These are phyloP conservation scores for Pseudomonodictys pantanalensis DNA, from an alignment of 495 filamentous ascomycete genomes.

Conservation along the genomic window DNA sequence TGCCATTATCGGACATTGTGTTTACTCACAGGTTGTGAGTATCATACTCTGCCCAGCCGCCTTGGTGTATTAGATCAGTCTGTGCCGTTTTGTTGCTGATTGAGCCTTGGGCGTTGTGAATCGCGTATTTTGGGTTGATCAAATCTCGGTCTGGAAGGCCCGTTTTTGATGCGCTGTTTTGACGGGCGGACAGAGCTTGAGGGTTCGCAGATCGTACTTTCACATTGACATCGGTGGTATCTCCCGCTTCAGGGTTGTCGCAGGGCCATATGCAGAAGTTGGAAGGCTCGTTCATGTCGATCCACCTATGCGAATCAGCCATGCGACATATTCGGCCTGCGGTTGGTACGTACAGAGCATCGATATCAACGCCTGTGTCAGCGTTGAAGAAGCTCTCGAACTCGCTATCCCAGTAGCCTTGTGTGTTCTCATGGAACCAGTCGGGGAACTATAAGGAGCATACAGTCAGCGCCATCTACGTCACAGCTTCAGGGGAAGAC, in stretches of 20 bases:
- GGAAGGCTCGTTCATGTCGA: slow-evolving; percentile 48
- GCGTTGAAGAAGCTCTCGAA: slow-evolving; percentile 67
- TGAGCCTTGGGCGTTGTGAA: slow-evolving; percentile 60
- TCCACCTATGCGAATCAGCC: slow-evolving; percentile 49
- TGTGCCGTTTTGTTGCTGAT: slow-evolving; percentile 48
- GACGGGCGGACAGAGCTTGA: neutral
- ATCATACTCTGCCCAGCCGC: slow-evolving; percentile 71
- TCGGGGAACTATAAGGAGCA: no score
- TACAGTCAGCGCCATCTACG: no score
- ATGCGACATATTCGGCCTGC: neutral
- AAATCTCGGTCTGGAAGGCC: slow-evolving; percentile 65
- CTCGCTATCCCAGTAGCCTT: slow-evolving; percentile 71
- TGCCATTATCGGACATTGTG: neutral
- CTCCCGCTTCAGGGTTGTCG: slow-evolving; percentile 50
- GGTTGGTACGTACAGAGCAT: slow-evolving; percentile 56
- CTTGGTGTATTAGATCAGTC: slow-evolving; percentile 71
- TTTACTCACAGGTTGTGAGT: slow-evolving; percentile 65
- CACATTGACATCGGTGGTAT: slow-evolving; percentile 58
- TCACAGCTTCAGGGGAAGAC: no score
- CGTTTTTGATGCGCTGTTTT: slow-evolving; percentile 33
- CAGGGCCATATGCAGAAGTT: slow-evolving; percentile 77
- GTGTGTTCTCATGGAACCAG: slow-evolving; percentile 71
- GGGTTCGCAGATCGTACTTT: slow-evolving; percentile 64
- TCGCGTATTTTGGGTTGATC: slow-evolving; percentile 69
- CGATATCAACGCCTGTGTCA: slow-evolving; percentile 70